A percentile compares a stretch with the other conserved stretches of the same genome.
phyloP scores from a whole-genome alignment of 306 rosid genomes.

The Sophora flavescens region DNA sequence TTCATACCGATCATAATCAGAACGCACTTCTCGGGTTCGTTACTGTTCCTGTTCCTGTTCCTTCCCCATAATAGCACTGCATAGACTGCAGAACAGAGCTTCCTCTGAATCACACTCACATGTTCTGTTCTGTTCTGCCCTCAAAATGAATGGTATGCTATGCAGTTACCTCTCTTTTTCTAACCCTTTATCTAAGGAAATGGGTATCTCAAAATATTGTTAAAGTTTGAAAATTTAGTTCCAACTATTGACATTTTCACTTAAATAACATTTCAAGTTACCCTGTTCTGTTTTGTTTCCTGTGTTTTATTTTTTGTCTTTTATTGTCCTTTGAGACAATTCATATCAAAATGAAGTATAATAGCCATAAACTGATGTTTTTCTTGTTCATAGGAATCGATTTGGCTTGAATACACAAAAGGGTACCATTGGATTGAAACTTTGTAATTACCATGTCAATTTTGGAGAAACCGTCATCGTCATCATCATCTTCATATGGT shows the following conservation, averaged over 20 bases:
- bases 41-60: background rate
- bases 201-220: background rate
- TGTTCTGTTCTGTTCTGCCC: too few species aligned
- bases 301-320: background rate
- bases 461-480: constrained; percentile 56
- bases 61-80: background rate
- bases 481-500: background rate
- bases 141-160: too few species aligned
- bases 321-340: constrained; percentile 28
- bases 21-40: constrained; percentile 1
- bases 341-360: constrained; percentile 27
- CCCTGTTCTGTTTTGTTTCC: background rate
- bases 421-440: background rate
- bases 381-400: constrained; percentile 46
- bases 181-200: too few species aligned
- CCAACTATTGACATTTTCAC: background rate
- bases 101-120: background rate
- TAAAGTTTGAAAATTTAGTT: background rate
- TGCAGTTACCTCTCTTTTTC: too few species aligned
- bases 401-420: constrained; percentile 33
- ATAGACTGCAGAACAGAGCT: background rate
- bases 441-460: constrained; percentile 61
- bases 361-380: constrained; percentile 38
- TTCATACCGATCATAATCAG: too few species aligned
- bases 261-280: too few species aligned